Percentiles rank a stretch among this genome's conserved stretches.
These are phyloP conservation scores for Cystoderma amianthinum DNA, from an alignment of 768 basidiomycete species.

Conservation along the genomic window DNA sequence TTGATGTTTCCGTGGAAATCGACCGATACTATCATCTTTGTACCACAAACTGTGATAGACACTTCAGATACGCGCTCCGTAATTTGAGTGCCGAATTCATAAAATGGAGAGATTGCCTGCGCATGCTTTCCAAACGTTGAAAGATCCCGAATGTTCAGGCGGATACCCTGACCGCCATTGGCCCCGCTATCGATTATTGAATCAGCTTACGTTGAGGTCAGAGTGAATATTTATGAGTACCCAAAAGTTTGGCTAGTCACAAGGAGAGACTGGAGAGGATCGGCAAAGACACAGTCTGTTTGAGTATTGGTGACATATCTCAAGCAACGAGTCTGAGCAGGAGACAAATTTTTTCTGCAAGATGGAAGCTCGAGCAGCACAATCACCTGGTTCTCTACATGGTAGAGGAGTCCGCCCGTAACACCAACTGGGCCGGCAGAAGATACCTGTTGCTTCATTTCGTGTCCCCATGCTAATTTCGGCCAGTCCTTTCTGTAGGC, in stretches of 20 bases:
- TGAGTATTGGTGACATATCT: slow-evolving; percentile 33
- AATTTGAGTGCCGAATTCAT: slow-evolving; percentile 32
- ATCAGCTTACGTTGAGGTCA: slow-evolving; percentile 1
- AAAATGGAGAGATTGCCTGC: slow-evolving; percentile 28
- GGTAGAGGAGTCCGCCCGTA: slow-evolving; percentile 40
- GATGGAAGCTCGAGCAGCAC: slow-evolving; percentile 44
- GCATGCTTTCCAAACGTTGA: slow-evolving; percentile 52
- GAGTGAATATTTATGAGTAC: slow-evolving; percentile 15
- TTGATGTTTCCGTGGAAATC: slow-evolving; percentile 31
- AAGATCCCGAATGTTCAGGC: slow-evolving; percentile 48
- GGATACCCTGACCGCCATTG: slow-evolving; percentile 32
- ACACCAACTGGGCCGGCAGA: slow-evolving; percentile 29
- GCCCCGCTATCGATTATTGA: slow-evolving; percentile 20
- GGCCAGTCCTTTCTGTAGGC: slow-evolving; percentile 45
- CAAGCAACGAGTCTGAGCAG: slow-evolving; percentile 35
- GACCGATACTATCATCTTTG: slow-evolving; percentile 34
- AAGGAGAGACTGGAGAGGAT: slow-evolving; percentile 37
- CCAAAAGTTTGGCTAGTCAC: slow-evolving; percentile 33
- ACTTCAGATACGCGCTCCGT: slow-evolving; percentile 25
- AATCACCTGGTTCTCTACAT: slow-evolving; percentile 33
- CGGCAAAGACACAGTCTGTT: slow-evolving; percentile 37
- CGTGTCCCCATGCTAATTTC: slow-evolving; percentile 37
- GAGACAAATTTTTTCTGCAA: slow-evolving; percentile 33
- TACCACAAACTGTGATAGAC: slow-evolving; percentile 32
- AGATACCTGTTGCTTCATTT: slow-evolving; percentile 34